Percentiles rank a stretch among this genome's conserved stretches.
These are phyloP conservation scores for Bassia scoparia DNA, from an alignment of 148 eudicot genomes.

Conservation along the genomic window DNA sequence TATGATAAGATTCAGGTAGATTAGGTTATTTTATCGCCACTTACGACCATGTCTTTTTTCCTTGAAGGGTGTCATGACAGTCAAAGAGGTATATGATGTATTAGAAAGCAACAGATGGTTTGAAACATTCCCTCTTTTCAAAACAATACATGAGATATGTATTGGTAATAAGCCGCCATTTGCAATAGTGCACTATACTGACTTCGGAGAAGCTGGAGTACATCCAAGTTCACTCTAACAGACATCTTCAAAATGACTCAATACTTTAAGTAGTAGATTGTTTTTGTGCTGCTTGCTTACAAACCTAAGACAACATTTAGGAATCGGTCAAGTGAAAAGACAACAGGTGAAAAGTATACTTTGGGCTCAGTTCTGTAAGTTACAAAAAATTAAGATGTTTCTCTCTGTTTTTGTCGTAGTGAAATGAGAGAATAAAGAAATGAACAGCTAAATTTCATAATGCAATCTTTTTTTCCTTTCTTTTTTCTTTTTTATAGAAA, in stretches of 20 bases:
- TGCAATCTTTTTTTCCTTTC: slow-evolving; percentile 5
- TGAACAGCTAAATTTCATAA: neutral
- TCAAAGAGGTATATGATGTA: slow-evolving; percentile 81
- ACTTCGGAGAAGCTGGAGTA: slow-evolving; percentile 25
- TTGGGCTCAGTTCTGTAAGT: neutral
- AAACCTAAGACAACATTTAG: slow-evolving; percentile 3
- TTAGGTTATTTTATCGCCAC: neutral
- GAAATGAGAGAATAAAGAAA: neutral
- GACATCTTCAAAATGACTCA: slow-evolving; percentile 6
- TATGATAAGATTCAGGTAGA: no score
- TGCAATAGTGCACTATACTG: slow-evolving; percentile 65
- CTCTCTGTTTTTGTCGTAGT: neutral
- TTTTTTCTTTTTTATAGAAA: no score
- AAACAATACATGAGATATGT: slow-evolving; percentile 90
- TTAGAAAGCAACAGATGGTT: slow-evolving; percentile 67
- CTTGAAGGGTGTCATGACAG: slow-evolving; percentile 83
- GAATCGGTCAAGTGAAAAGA: neutral
- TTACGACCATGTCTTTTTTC: neutral
- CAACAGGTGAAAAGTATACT: neutral
- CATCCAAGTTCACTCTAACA: slow-evolving; percentile 24
- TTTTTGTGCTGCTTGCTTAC: neutral
- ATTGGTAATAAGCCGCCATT: slow-evolving; percentile 61
- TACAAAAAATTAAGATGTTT: neutral
- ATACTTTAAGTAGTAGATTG: neutral
- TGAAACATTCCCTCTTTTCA: slow-evolving; percentile 78